phyloP scores from a whole-genome alignment of 352 stramenopile genomes.

The Globisporangium parvum region DNA sequence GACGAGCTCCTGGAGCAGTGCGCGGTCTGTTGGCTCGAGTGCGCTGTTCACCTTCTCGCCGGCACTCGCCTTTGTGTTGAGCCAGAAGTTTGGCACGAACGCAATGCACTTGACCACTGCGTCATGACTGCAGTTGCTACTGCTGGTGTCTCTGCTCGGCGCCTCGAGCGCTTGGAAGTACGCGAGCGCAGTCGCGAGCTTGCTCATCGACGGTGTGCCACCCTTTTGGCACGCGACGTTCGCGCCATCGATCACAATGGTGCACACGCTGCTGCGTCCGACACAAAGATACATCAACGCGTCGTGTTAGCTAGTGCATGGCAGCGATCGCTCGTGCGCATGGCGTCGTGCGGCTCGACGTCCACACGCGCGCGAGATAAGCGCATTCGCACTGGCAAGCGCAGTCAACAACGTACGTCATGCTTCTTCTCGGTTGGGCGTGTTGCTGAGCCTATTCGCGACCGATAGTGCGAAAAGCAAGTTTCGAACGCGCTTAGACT shows the following conservation, averaged over 20 bases:
- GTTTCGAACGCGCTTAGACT: too few species aligned
- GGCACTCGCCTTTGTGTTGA: conserved; percentile 42
- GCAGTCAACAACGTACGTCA: too few species aligned
- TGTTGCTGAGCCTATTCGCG: too few species aligned
- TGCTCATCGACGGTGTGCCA: conserved; percentile 37
- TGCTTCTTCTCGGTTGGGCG: too few species aligned
- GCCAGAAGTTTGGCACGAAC: conserved; percentile 80
- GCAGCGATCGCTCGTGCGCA: too few species aligned
- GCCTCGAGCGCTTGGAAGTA: conserved; percentile 44
- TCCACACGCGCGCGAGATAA: too few species aligned
- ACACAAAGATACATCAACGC: not conserved
- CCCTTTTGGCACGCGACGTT: conserved; percentile 73
- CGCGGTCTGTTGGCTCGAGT: conserved; percentile 44
- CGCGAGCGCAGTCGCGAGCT: conserved; percentile 57
- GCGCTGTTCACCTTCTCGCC: conserved; percentile 26
- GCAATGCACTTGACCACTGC: conserved; percentile 57
- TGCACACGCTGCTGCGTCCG: conserved; percentile 19
- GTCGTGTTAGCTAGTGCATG: too few species aligned
- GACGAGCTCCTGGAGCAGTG: conserved; percentile 45
- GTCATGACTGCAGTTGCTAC: conserved; percentile 8
- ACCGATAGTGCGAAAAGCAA: too few species aligned
- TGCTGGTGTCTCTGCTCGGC: not conserved
- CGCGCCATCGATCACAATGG: conserved; percentile 68
- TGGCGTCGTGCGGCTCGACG: too few species aligned
- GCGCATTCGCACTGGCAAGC: too few species aligned